These are phyloP conservation scores for Phytophthora pini DNA, from an alignment of 352 stramenopile genomes.

Conservation along the genomic window DNA sequence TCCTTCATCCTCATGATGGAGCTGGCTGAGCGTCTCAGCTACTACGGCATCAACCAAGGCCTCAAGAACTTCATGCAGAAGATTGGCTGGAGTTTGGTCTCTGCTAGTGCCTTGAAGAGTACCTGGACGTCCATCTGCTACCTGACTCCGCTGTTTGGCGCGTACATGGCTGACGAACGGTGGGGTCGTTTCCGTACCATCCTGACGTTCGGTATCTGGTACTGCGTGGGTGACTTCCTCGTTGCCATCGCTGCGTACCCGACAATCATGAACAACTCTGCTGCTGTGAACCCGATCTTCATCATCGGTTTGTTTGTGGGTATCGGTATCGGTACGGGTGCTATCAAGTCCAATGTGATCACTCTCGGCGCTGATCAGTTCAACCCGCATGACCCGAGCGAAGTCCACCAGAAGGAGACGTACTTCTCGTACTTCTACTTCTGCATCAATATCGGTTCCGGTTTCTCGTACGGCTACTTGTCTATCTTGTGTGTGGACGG, in stretches of 20 bases:
- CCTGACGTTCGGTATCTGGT: slow-evolving; percentile 64
- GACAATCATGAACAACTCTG: slow-evolving; percentile 47
- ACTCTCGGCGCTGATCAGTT: slow-evolving; percentile 71
- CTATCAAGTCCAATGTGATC: slow-evolving; percentile 72
- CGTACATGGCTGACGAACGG: slow-evolving; percentile 64
- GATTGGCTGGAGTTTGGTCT: slow-evolving; percentile 66
- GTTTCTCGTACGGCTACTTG: slow-evolving; percentile 81
- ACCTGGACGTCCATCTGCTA: slow-evolving; percentile 61
- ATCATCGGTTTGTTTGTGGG: slow-evolving; percentile 61
- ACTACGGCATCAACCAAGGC: slow-evolving; percentile 88
- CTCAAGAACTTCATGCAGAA: slow-evolving; percentile 88
- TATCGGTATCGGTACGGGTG: slow-evolving; percentile 51
- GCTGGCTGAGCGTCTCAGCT: slow-evolving; percentile 47
- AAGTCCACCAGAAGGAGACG: slow-evolving; percentile 24
- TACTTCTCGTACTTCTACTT: too few relatives aligned
- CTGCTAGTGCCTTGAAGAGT: slow-evolving; percentile 61
- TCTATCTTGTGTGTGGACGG: slow-evolving; percentile 83
- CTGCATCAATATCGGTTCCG: slow-evolving; percentile 8
- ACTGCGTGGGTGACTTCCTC: slow-evolving; percentile 68
- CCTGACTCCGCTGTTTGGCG: slow-evolving; percentile 63
- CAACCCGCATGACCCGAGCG: slow-evolving; percentile 48
- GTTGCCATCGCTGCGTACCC: slow-evolving; percentile 65
- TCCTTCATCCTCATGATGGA: slow-evolving; percentile 49
- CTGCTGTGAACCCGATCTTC: slow-evolving; percentile 54
- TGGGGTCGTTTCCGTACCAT: slow-evolving; percentile 73